A percentile compares a stretch with the other conserved stretches of the same genome.
phyloP scores from a whole-genome alignment of 768 basidiomycete species.

The Mycena polygramma region DNA sequence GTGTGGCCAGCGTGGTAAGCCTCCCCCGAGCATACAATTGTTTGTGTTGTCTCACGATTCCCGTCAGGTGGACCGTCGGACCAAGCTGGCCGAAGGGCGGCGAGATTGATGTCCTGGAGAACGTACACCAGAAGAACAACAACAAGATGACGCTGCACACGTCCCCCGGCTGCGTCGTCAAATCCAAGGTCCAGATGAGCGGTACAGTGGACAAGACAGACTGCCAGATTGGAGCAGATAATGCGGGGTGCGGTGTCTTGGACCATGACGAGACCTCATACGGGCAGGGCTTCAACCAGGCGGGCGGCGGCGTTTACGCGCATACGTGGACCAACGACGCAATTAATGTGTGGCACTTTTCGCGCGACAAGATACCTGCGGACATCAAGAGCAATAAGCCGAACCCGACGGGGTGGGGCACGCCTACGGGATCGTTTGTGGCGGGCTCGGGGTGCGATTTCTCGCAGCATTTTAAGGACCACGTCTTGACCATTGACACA shows the following conservation, averaged over 20 bases:
- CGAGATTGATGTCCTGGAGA: conserved; percentile 10
- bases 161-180: not conserved
- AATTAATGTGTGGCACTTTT: conserved; percentile 11
- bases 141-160: conserved; percentile 24
- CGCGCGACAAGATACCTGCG: conserved; percentile 3
- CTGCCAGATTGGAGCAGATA: conserved; percentile 1
- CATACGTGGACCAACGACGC: conserved; percentile 12
- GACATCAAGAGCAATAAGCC: not conserved
- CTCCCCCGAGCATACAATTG: not conserved
- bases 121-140: not conserved
- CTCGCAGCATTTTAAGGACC: conserved; percentile 1
- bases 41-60: too few relatives aligned
- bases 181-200: not conserved
- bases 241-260: conserved; percentile 9
- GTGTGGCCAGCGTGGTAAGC: conserved; percentile 9
- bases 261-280: conserved; percentile 1
- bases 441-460: conserved; percentile 2
- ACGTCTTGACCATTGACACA: conserved; percentile 12
- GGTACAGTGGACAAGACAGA: not conserved
- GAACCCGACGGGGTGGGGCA: not conserved
- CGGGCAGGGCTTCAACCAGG: conserved; percentile 15
- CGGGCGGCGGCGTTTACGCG: conserved; percentile 19
- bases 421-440: not conserved
- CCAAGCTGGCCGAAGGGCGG: conserved; percentile 1
- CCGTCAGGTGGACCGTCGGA: conserved; percentile 4